Percentiles rank a stretch among this genome's conserved stretches.
phyloP scores from a whole-genome alignment of 345 rosid genomes.

The Brassica rapa region DNA sequence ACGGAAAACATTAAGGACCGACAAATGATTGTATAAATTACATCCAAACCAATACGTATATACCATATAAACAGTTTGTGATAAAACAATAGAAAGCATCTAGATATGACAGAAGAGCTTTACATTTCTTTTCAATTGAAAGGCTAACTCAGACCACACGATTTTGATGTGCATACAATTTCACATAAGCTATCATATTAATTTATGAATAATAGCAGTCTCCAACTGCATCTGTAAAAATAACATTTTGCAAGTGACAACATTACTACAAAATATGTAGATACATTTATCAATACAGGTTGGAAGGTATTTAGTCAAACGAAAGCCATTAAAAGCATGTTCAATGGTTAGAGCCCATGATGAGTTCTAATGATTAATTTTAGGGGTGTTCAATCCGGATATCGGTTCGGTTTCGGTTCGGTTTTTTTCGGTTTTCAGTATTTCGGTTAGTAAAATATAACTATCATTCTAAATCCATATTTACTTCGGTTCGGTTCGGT shows the following conservation, averaged over 20 bases:
- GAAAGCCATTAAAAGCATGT: slow-evolving; percentile 2
- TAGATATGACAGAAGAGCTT: background rate
- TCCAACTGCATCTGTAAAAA: slow-evolving; percentile 27
- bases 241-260: slow-evolving; percentile 22
- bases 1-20: slow-evolving; percentile 6
- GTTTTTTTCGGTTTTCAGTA: too few relatives aligned
- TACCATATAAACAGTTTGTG: background rate
- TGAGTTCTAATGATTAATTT: too few relatives aligned
- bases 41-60: background rate
- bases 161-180: background rate
- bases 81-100: background rate
- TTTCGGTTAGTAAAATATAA: too few relatives aligned
- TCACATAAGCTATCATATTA: slow-evolving; percentile 16
- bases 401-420: too few relatives aligned
- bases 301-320: slow-evolving; percentile 39
- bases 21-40: slow-evolving; percentile 2
- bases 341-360: too few relatives aligned
- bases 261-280: slow-evolving; percentile 12
- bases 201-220: slow-evolving; percentile 17
- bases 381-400: too few relatives aligned
- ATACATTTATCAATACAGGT: slow-evolving; percentile 15
- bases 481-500: too few relatives aligned
- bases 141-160: background rate
- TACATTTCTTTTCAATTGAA: background rate
- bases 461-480: too few relatives aligned